Percentiles rank a stretch among this genome's conserved stretches.
Evolutionary conservation across 805 yeast species (phyloP).

Genomic region (Myxozyma melibiosi): DNA sequence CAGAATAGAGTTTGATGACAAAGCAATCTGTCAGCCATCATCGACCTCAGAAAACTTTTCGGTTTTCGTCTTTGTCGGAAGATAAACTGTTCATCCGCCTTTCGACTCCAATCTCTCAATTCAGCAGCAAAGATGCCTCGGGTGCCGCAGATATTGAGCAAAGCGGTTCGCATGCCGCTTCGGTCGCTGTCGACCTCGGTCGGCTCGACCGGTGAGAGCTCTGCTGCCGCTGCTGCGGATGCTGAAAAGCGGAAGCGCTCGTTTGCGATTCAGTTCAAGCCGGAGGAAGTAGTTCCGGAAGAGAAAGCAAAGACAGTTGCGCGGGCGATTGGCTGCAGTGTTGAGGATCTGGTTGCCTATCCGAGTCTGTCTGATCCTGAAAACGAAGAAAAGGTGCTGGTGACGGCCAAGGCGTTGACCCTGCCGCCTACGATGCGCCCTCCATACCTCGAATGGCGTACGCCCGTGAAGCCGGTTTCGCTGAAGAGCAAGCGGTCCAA

Average conservation of each 20-base stretch:
- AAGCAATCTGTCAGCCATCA: neutral
- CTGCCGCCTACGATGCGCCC: constrained; percentile 20
- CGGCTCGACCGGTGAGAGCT: too few relatives aligned
- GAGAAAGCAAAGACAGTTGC: constrained; percentile 3
- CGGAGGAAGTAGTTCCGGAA: neutral
- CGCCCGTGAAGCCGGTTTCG: constrained; percentile 14
- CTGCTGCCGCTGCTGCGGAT: neutral
- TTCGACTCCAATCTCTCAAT: neutral
- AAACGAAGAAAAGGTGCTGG: neutral
- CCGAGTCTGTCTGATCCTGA: constrained; percentile 9
- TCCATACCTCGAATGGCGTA: constrained; percentile 22
- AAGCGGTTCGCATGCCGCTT: neutral
- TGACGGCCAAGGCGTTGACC: constrained; percentile 20
- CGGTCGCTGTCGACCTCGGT: constrained; percentile 4
- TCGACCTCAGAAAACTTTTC: neutral
- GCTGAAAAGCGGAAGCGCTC: neutral
- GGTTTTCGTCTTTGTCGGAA: neutral
- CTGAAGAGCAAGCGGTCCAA: constrained; percentile 11
- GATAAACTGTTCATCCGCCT: too few relatives aligned
- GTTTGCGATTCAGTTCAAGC: constrained; percentile 9
- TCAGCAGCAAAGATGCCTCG: constrained; percentile 4
- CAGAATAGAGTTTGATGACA: neutral
- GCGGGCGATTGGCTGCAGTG: constrained; percentile 27
- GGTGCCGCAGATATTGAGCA: neutral
- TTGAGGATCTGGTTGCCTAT: constrained; percentile 21